A percentile compares a stretch with the other conserved stretches of the same genome.
Evolutionary conservation across 2,329 filamentous ascomycete genomes (phyloP).

Genomic region (Blastomyces parvus): DNA sequence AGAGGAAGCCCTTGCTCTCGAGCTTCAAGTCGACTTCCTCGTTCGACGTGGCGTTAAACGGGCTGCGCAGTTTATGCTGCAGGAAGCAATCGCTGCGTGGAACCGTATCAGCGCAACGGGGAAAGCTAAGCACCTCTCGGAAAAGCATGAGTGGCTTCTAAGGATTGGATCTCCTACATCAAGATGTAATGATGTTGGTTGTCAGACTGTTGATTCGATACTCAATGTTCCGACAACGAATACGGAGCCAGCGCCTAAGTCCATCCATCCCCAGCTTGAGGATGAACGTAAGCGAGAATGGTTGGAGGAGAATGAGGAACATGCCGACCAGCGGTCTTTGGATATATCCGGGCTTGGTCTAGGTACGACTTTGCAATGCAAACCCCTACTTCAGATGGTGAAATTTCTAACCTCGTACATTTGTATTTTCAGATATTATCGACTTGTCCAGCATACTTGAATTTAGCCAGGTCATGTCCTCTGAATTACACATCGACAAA

Average conservation of each 20-base stretch:
- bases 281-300: constrained; percentile 35
- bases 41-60: constrained; percentile 48
- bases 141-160: constrained; percentile 53
- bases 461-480: constrained; percentile 56
- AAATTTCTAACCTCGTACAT: constrained; percentile 19
- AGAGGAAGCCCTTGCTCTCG: constrained; percentile 51
- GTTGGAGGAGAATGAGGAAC: constrained; percentile 35
- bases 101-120: constrained; percentile 49
- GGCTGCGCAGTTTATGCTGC: constrained; percentile 49
- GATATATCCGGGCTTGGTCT: constrained; percentile 36
- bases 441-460: constrained; percentile 56
- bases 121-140: constrained; percentile 48
- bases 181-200: constrained; percentile 45
- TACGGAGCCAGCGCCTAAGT: constrained; percentile 24
- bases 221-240: constrained; percentile 29
- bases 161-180: constrained; percentile 42
- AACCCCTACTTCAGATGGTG: neutral
- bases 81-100: constrained; percentile 51
- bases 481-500: constrained; percentile 54
- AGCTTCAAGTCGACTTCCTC: constrained; percentile 53
- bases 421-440: constrained; percentile 44
- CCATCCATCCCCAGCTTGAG: constrained; percentile 26
- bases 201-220: constrained; percentile 48
- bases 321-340: constrained; percentile 30
- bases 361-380: constrained; percentile 20